Evolutionary conservation across 2,329 filamentous ascomycete species (phyloP).

Genomic region (Ceratocystis ficicola): DNA sequence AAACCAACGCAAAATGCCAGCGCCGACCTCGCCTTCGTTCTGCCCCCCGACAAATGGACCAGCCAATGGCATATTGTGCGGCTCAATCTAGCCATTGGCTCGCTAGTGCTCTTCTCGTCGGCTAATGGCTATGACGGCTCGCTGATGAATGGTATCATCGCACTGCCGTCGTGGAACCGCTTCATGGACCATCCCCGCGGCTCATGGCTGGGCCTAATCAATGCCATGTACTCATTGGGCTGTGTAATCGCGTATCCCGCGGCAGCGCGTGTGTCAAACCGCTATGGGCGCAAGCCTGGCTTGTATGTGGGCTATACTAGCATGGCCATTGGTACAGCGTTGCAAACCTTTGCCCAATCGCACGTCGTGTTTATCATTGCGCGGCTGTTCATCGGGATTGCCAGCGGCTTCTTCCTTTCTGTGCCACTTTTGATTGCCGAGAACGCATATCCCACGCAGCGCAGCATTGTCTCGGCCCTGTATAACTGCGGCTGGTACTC

Average conservation of each 20-base stretch:
- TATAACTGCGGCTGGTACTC: constrained; percentile 37
- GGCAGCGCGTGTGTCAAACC: constrained; percentile 37
- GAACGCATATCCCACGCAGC: constrained; percentile 49
- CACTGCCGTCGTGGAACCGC: constrained; percentile 31
- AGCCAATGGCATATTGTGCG: constrained; percentile 68
- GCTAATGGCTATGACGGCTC: constrained; percentile 44
- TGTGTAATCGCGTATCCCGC: constrained; percentile 36
- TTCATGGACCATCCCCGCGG: constrained; percentile 28
- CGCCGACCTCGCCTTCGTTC: constrained; percentile 58
- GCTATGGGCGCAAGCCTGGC: constrained; percentile 36
- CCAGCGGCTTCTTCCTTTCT: constrained; percentile 42
- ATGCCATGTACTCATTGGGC: constrained; percentile 42
- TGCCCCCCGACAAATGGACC: constrained; percentile 68
- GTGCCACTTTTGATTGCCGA: constrained; percentile 55
- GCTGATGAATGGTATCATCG: constrained; percentile 38
- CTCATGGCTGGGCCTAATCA: constrained; percentile 39
- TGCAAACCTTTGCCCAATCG: constrained; percentile 29
- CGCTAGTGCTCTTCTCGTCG: constrained; percentile 37
- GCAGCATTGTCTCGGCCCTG: constrained; percentile 49
- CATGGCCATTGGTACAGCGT: constrained; percentile 31
- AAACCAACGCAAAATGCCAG: constrained; percentile 31
- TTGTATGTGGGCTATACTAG: constrained; percentile 35
- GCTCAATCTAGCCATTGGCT: constrained; percentile 47
- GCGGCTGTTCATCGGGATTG: constrained; percentile 35
- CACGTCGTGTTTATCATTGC: constrained; percentile 44